Base-by-base conservation (phyloP, 192 early-diverging fungal species). In the Backusella mclennaniae region DNA sequence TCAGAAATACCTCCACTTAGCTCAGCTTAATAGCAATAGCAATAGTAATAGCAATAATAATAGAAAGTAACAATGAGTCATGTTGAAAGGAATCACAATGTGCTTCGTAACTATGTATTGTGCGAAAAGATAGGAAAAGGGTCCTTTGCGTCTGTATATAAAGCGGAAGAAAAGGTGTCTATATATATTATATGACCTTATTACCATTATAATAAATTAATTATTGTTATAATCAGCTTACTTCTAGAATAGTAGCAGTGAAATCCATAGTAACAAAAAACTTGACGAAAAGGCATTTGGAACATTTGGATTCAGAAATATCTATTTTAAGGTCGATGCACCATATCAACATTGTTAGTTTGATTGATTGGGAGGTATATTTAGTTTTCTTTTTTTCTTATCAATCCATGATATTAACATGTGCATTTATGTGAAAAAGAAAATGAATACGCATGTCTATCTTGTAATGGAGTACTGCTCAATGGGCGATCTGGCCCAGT, bases 391-490 rank as follows among this genome's bases (percentile, higher is more conserved):
- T 19, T 38, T 42, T n/a, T 21, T 23, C 46, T 36, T 26, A 67
- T 44, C 6, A 49, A 19, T 44, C 36, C 17, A 21, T 69, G 7
- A 41, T 35, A 19, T 44, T 35, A 19, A 44, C 52, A 52, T 31
- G 31, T 31, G 19, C 9, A 35, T 21, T 36, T 23, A 39, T 15
- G 8, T 14, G 33, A 36, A 3, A 21, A 69, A 95, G 92, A 96
- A 97, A 89, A 94, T 94, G 14, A 92, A 94, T 71, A 92, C 90
- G 71, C 94, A 97, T 79, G 97, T 99, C 63, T 94, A 99, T 79
- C 86, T 99, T 69, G 87, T 99, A 11, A 98, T 99, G 97, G 97
- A 99, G 81, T 99, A 93, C 77, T 99, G 98, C 82, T 87, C 91
- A 29, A 76, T 96, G 77, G 98, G 98, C 33, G 98, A 99, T 76